A percentile compares a stretch with the other conserved stretches of the same genome.
phyloP scores from a whole-genome alignment of 2,329 filamentous ascomycete species.

The Cordyceps javanica region DNA sequence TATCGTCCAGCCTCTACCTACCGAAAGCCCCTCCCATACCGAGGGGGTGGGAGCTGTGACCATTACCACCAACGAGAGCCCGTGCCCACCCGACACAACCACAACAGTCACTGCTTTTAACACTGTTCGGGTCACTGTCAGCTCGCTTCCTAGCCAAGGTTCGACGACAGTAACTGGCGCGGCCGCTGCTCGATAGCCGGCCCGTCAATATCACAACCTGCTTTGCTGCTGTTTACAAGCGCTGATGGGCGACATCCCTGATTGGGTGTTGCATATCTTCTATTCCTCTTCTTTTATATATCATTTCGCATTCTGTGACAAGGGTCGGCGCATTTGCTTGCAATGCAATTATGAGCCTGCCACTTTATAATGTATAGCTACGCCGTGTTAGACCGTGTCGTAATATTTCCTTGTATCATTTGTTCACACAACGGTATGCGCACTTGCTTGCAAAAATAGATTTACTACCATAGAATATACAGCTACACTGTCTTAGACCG shows the following conservation, averaged over 20 bases:
- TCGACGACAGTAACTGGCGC: neutral
- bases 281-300: no score
- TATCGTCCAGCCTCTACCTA: neutral
- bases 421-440: no score
- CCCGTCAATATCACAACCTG: neutral
- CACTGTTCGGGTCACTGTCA: slow-evolving; percentile 29
- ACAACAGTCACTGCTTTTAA: slow-evolving; percentile 30
- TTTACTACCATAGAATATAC: slow-evolving; percentile 1
- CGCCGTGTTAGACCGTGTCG: no score
- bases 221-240: neutral
- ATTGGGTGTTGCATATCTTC: no score
- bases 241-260: neutral
- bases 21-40: neutral
- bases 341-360: neutral
- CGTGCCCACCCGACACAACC: slow-evolving; percentile 23
- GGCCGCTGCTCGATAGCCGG: neutral
- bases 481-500: neutral
- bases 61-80: slow-evolving; percentile 1
- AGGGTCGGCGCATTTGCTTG: no score
- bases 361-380: no score
- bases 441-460: neutral
- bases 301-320: no score
- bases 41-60: neutral
- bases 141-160: neutral
- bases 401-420: no score